Base-by-base conservation (phyloP, 2,329 filamentous ascomycete species). In the Talaromyces islandicus region DNA sequence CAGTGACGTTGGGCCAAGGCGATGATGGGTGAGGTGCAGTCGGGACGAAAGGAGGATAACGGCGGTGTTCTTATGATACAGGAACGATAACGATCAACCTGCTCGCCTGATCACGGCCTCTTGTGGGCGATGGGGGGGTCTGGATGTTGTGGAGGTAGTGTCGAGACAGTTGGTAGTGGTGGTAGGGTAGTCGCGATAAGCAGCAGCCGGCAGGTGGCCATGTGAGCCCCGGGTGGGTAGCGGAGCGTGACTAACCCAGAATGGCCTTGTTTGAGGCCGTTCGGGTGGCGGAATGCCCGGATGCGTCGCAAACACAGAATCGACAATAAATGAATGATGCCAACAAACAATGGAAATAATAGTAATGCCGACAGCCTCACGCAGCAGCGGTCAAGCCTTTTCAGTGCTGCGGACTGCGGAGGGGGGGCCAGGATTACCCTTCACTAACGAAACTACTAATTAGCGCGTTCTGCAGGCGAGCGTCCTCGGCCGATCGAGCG, bases 181-280 rank as follows among this genome's bases (percentile, higher is more conserved):
- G 48, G 48, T n/a, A 52, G 57, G 59, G 24, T 38, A 38, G 35
- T 38, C 60, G 58, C 60, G 63, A 64, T 61, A 64, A 63, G 59
- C 60, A 62, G 63, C 50, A 53, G 48, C 21, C 59, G 63, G 43
- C 19, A 19, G 64, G 67, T 67, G 68, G 68, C 69, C 69, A 70
- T 71, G 68, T 65, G 69, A 67, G 67, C 64, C 63, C 66, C 61
- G 60, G 60, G 60, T 14, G 32, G 30, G 14, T n/a, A 12, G 24
- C 32, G 7, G 29, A 19, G 48, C 19, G 53, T 58, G 56, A 62
- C 60, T 50, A 62, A 62, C 41, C 41, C 41, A n/a, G 41, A 43
- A 43, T 54, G 62, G 60, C 32, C 60, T 59, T 27, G 62, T 58
- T 60, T 61, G 64, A 62, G 59, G 46, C 59, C 43, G 27, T 46